A percentile compares a stretch with the other conserved stretches of the same genome.
These are phyloP conservation scores for Sphaerulina populicola DNA, from an alignment of 2,329 filamentous ascomycete species.

Conservation along the genomic window DNA sequence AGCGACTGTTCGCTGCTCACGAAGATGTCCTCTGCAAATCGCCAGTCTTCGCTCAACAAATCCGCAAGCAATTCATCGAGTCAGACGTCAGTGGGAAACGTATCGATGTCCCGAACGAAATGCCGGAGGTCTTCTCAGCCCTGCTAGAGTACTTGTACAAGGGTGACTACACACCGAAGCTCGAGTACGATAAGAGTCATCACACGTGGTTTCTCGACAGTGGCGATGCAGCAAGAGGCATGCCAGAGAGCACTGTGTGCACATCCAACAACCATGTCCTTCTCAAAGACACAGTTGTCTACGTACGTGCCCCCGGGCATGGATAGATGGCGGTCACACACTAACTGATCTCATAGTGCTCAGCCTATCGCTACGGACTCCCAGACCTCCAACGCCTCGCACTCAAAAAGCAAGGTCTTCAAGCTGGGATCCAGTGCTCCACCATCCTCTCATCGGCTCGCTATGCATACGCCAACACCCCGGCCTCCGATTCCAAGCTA, in stretches of 20 bases:
- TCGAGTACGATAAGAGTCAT: constrained; percentile 71
- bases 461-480: constrained; percentile 81
- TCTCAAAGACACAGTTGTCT: constrained; percentile 82
- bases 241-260: constrained; percentile 59
- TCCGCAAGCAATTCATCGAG: constrained; percentile 56
- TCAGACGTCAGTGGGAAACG: constrained; percentile 50
- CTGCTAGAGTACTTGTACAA: constrained; percentile 90
- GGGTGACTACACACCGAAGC: constrained; percentile 80
- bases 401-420: constrained; percentile 80
- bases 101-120: constrained; percentile 73
- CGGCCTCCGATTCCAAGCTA: constrained; percentile 82
- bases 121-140: constrained; percentile 83
- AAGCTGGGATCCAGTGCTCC: constrained; percentile 72
- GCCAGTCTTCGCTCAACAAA: constrained; percentile 64
- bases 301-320: constrained; percentile 40
- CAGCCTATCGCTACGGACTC: constrained; percentile 74
- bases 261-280: constrained; percentile 59
- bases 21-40: constrained; percentile 73
- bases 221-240: constrained; percentile 38
- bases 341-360: constrained; percentile 45
- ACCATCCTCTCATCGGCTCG: constrained; percentile 82
- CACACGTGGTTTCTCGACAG: constrained; percentile 78
- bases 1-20: constrained; percentile 84
- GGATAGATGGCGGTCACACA: constrained; percentile 1
- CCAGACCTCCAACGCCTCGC: constrained; percentile 77